phyloP scores from a whole-genome alignment of 23 red algal genomes.

The Pyropia haitanensis region DNA sequence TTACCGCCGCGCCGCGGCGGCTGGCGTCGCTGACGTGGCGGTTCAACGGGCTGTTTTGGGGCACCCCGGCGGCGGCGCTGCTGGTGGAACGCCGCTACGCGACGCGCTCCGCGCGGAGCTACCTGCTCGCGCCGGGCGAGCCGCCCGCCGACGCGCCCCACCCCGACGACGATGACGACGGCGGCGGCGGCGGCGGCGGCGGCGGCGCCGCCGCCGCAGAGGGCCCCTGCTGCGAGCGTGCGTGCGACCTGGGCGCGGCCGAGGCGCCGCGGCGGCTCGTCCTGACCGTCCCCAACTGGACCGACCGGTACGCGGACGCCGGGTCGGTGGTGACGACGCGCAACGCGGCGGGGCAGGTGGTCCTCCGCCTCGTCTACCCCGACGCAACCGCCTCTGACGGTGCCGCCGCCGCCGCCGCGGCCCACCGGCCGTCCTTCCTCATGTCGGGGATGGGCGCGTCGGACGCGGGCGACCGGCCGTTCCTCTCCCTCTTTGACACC shows the following conservation, averaged over 20 bases:
- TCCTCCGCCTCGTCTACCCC: constrained; percentile 58
- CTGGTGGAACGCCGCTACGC: constrained; percentile 71
- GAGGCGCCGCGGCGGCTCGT: constrained; percentile 37
- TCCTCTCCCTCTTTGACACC: constrained; percentile 61
- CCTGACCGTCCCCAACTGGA: constrained; percentile 72
- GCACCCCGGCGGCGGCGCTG: constrained; percentile 54
- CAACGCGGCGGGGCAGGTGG: constrained; percentile 57
- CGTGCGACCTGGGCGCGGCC: constrained; percentile 26
- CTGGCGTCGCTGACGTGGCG: constrained; percentile 54
- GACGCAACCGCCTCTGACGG: constrained; percentile 6
- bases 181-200: neutral
- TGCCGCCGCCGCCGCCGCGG: constrained; percentile 3
- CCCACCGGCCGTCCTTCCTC: constrained; percentile 47
- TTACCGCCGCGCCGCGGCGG: constrained; percentile 35
- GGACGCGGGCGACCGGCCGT: constrained; percentile 70
- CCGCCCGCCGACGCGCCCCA: neutral
- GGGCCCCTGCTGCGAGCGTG: constrained; percentile 22
- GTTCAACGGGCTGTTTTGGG: constrained; percentile 72
- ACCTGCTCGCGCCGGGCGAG: constrained; percentile 54
- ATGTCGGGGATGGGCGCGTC: constrained; percentile 60
- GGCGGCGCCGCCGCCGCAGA: neutral
- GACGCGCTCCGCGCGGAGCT: constrained; percentile 64
- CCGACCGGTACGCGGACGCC: constrained; percentile 70
- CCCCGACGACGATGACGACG: neutral
- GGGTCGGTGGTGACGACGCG: constrained; percentile 48